A percentile compares a stretch with the other conserved stretches of the same genome.
phyloP scores from a whole-genome alignment of 179 eudicot species.

The Dionaea muscipula region DNA sequence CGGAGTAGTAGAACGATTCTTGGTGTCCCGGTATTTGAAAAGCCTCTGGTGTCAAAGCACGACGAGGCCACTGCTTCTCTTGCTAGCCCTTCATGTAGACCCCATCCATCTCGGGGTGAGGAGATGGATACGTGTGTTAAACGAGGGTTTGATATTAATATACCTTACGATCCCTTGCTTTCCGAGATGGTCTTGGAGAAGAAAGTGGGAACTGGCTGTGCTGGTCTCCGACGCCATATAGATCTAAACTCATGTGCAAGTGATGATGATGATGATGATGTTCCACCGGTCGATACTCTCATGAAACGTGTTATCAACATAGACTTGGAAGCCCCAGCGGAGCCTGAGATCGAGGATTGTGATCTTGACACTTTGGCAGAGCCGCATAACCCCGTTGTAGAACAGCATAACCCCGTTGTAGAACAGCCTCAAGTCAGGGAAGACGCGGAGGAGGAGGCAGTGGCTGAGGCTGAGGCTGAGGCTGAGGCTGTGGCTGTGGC shows the following conservation, averaged over 20 bases:
- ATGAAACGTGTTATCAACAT: conserved; percentile 33
- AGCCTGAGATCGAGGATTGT: conserved; percentile 40
- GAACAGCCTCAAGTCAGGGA: too few species aligned
- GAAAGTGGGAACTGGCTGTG: conserved; percentile 18
- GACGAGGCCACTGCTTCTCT: conserved; percentile 23
- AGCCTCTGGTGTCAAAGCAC: conserved; percentile 23
- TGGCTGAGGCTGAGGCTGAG: conserved; percentile 13
- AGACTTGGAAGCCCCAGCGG: conserved; percentile 62
- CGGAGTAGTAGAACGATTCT: conserved; percentile 31
- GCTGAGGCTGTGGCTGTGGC: conserved; percentile 13
- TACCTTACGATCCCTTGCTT: conserved; percentile 43
- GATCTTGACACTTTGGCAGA: conserved; percentile 14
- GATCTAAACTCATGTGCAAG: conserved; percentile 66
- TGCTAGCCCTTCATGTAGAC: conserved; percentile 23
- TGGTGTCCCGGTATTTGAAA: conserved; percentile 55
- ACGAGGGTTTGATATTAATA: conserved; percentile 49
- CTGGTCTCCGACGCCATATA: conserved; percentile 26
- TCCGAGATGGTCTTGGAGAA: conserved; percentile 26
- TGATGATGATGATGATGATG: conserved; percentile 72
- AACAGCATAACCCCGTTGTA: conserved; percentile 13
- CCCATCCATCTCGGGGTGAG: conserved; percentile 16
- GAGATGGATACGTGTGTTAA: conserved; percentile 23
- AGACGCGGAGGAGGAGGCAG: conserved; percentile 13
- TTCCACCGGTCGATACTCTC: conserved; percentile 9
- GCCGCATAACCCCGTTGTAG: conserved; percentile 13